These are phyloP conservation scores for Trypanosoma theileri DNA, from an alignment of 208 protist genomes.

Conservation along the genomic window DNA sequence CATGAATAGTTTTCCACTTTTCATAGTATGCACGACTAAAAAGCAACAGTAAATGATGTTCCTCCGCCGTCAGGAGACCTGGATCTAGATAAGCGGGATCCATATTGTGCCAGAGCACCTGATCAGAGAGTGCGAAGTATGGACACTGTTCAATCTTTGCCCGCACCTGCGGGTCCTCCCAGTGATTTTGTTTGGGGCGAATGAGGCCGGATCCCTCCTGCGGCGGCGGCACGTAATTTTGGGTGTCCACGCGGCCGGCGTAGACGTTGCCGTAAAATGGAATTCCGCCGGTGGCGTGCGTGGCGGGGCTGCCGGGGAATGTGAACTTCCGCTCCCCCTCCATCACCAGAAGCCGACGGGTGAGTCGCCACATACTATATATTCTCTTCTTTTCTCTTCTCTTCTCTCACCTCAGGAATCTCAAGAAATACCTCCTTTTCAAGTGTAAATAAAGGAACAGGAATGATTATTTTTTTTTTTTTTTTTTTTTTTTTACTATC, in stretches of 20 bases:
- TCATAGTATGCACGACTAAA: conserved; percentile 87
- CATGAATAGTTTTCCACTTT: conserved; percentile 75
- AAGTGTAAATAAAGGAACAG: no score
- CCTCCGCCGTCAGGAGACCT: conserved; percentile 72
- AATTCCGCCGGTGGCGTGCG: conserved; percentile 59
- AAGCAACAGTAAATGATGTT: conserved; percentile 85
- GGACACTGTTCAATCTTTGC: conserved; percentile 67
- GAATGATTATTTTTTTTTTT: no score
- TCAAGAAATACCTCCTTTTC: neutral
- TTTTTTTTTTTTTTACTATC: no score
- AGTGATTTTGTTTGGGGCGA: conserved; percentile 50
- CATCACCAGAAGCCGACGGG: conserved; percentile 41
- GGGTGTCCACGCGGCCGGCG: conserved; percentile 70
- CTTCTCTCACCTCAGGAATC: neutral
- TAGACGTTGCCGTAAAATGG: conserved; percentile 90
- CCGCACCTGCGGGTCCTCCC: conserved; percentile 63
- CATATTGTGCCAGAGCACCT: conserved; percentile 90
- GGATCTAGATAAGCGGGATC: conserved; percentile 83
- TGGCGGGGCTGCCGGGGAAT: conserved; percentile 49
- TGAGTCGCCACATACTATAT: conserved; percentile 36
- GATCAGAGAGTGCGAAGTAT: conserved; percentile 88
- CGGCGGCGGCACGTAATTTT: conserved; percentile 67
- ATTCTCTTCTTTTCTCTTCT: neutral
- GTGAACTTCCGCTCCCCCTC: conserved; percentile 67
- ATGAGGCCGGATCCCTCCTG: conserved; percentile 56